Base-by-base conservation (phyloP, 345 rosid species). In the Laguncularia racemosa region DNA sequence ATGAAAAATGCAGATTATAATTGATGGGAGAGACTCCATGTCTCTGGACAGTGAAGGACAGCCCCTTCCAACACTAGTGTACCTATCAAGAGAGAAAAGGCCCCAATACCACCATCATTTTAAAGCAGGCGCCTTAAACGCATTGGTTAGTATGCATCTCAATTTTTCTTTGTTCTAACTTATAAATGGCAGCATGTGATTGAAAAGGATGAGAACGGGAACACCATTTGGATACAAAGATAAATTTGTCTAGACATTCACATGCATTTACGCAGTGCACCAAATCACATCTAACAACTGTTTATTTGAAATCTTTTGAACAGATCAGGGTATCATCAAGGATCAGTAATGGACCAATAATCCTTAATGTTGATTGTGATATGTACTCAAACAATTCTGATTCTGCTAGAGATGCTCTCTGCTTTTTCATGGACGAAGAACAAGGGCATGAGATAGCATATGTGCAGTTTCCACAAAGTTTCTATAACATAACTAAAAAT, bases 101-200 rank as follows among this genome's bases (percentile, higher is more conserved):
- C 76, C 76, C 0, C 63, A 67, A 15, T 65, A 46, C 38, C 69
- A 57, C 59, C 85, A 80, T 51, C 58, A 80, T 58, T 76, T 74
- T 63, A 80, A 80, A 65, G 82, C 85, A 14, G 85, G 85, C 56
- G 80, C 85, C n/a, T 48, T 74, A 67, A 80, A 80, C 61, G 71
- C 85, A 11, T 23, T 80, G 78, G 85, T 80, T 52, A 6, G 14
- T 50, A 15, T n/a, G n/a, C n/a, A n/a, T n/a, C n/a, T n/a, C n/a
- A n/a, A n/a, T n/a, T n/a, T n/a, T n/a, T n/a, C n/a, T n/a, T n/a
- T n/a, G n/a, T n/a, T n/a, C n/a, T 23, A 23, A 4, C 26, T 23
- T 23, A 23, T 23, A 23, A 2, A 23, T 23, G 26, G 4, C 26
- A 23, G 26, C 26, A 23, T 23, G 5, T 23, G 28, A 6, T 23